A percentile compares a stretch with the other conserved stretches of the same genome.
These are phyloP conservation scores for Kalaharituber pfeilii DNA, from an alignment of 2,329 filamentous ascomycete species.

Conservation along the genomic window DNA sequence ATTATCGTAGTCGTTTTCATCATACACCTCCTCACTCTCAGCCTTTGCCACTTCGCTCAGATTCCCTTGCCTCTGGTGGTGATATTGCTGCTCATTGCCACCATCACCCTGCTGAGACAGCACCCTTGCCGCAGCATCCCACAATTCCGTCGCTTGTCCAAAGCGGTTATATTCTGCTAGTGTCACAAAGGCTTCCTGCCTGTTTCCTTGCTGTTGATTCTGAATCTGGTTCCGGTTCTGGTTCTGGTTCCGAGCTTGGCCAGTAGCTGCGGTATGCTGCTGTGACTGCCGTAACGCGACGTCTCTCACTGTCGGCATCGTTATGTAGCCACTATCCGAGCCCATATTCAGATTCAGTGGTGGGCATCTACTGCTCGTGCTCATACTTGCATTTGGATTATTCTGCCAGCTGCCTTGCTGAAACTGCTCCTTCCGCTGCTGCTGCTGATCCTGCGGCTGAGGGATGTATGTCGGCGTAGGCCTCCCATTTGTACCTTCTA, in stretches of 20 bases:
- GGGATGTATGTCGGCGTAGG: background rate
- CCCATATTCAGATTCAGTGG: constrained; percentile 6
- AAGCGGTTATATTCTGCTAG: constrained; percentile 25
- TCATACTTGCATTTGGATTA: background rate
- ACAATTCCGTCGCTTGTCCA: constrained; percentile 39
- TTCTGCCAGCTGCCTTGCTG: background rate
- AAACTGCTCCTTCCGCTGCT: constrained; percentile 2
- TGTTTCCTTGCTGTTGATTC: too few relatives aligned
- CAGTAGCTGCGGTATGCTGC: too few relatives aligned
- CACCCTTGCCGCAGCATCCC: constrained; percentile 10
- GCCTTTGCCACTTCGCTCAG: background rate
- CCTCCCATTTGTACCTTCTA: background rate
- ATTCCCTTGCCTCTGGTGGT: background rate
- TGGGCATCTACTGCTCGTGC: constrained; percentile 4
- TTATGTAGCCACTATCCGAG: background rate
- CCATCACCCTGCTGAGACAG: background rate
- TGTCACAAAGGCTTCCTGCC: too few relatives aligned
- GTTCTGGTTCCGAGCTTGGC: too few relatives aligned
- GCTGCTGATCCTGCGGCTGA: background rate
- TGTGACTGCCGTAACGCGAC: background rate
- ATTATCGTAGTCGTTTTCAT: constrained; percentile 16
- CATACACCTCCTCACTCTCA: constrained; percentile 2
- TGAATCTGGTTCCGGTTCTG: too few relatives aligned
- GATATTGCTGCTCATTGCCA: background rate
- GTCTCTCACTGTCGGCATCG: background rate